Evolutionary conservation across 768 basidiomycete genomes (phyloP).

Genomic region (Jaapia argillacea): DNA sequence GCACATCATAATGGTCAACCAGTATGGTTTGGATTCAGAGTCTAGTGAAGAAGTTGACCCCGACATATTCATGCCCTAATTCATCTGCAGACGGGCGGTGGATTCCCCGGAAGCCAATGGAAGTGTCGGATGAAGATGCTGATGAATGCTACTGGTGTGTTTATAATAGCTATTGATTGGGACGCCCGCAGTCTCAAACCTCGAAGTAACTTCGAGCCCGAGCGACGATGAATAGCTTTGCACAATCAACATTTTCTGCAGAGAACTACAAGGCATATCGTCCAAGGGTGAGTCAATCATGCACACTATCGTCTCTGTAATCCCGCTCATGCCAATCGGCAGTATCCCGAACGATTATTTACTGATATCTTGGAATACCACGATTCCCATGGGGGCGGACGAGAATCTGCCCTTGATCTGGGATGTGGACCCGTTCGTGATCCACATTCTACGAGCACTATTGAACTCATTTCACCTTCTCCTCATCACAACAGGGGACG

Average conservation of each 20-base stretch:
- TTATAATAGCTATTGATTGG: too few relatives aligned
- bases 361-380: background rate
- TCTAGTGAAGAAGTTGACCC: too few relatives aligned
- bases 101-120: too few relatives aligned
- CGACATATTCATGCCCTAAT: too few relatives aligned
- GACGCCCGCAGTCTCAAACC: too few relatives aligned
- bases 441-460: background rate
- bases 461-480: background rate
- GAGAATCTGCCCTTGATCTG: background rate
- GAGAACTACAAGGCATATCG: background rate
- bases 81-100: too few relatives aligned
- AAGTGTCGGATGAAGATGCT: too few relatives aligned
- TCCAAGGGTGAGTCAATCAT: background rate
- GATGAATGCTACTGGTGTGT: too few relatives aligned
- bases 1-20: too few relatives aligned
- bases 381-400: background rate
- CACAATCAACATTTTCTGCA: background rate
- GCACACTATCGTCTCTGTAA: background rate
- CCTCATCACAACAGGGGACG: background rate
- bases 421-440: background rate
- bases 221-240: background rate
- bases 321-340: background rate
- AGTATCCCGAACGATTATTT: background rate
- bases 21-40: too few relatives aligned
- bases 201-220: too few relatives aligned